These are phyloP conservation scores for Knufia fluminis DNA, from an alignment of 2,329 filamentous ascomycete species.

Conservation along the genomic window DNA sequence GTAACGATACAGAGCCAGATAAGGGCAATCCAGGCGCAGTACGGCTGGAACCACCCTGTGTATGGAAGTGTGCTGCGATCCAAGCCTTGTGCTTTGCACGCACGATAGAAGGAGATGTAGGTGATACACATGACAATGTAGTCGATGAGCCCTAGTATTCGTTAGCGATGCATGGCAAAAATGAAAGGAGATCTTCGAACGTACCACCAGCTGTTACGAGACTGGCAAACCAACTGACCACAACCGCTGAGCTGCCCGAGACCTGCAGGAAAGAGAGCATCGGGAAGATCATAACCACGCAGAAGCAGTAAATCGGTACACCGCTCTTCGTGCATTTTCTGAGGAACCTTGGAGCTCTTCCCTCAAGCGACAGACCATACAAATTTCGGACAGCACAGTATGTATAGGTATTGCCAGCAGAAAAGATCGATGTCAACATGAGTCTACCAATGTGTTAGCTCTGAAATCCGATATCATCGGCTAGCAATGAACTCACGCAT, in stretches of 20 bases:
- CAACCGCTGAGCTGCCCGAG: constrained; percentile 43
- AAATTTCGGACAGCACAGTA: not conserved
- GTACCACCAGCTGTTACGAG: constrained; percentile 55
- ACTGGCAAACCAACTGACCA: constrained; percentile 58
- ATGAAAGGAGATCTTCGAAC: too few relatives aligned
- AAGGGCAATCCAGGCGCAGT: constrained; percentile 33
- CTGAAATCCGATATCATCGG: too few relatives aligned
- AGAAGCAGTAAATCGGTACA: constrained; percentile 59
- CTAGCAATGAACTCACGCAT: too few relatives aligned
- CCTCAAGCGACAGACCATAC: constrained; percentile 33
- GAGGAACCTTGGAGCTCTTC: constrained; percentile 62
- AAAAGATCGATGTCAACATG: constrained; percentile 45
- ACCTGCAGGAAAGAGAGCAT: constrained; percentile 63
- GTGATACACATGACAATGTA: constrained; percentile 47
- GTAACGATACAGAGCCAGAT: not conserved
- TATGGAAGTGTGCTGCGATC: constrained; percentile 49
- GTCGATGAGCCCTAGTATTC: constrained; percentile 50
- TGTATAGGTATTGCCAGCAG: not conserved
- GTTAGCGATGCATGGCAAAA: too few relatives aligned
- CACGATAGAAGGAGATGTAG: constrained; percentile 45
- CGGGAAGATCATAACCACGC: constrained; percentile 50
- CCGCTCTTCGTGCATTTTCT: constrained; percentile 60
- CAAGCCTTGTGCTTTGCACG: constrained; percentile 41
- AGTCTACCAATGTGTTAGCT: too few relatives aligned
- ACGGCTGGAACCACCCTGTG: constrained; percentile 51